Conservation (phyloP, 1,284 basidiomycete genomes). For the Leucoagaricus sp. region DNA sequence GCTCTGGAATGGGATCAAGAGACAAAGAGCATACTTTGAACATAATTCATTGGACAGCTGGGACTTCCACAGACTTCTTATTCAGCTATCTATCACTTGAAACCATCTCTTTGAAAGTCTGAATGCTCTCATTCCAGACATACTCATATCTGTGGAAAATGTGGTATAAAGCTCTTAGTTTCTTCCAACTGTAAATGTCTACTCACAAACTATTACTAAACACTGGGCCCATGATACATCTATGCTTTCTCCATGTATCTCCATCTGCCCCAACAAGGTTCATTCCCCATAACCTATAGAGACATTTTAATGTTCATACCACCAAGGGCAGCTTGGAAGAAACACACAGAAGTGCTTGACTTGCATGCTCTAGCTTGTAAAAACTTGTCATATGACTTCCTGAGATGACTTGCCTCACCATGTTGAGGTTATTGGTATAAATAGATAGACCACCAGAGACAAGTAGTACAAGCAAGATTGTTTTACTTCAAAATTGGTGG, state of each 20-base stretch:
- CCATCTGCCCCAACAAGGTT: constrained; percentile 46
- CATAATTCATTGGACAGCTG: constrained; percentile 40
- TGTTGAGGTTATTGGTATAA: constrained; percentile 50
- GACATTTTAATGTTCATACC: constrained; percentile 6
- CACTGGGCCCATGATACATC: constrained; percentile 48
- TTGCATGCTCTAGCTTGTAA: constrained; percentile 39
- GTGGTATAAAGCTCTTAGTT: background rate
- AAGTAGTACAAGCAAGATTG: constrained; percentile 45
- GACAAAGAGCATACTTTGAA: constrained; percentile 37
- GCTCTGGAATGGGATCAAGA: background rate
- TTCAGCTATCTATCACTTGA: constrained; percentile 41
- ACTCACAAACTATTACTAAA: constrained; percentile 49
- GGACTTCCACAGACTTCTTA: constrained; percentile 37
- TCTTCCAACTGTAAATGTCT: background rate
- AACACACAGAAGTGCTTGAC: constrained; percentile 34
- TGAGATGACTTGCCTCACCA: constrained; percentile 44
- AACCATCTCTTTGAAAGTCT: constrained; percentile 48
- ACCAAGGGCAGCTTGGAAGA: constrained; percentile 4
- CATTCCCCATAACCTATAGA: constrained; percentile 45
- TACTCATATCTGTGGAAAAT: constrained; percentile 38
- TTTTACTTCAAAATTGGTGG: constrained; percentile 38
- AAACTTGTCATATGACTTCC: constrained; percentile 42
- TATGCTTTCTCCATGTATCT: constrained; percentile 49
- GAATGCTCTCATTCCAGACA: constrained; percentile 45
- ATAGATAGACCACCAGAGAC: constrained; percentile 38